phyloP scores from a whole-genome alignment of 1,284 basidiomycete species.

The Heliocybe sulcata region DNA sequence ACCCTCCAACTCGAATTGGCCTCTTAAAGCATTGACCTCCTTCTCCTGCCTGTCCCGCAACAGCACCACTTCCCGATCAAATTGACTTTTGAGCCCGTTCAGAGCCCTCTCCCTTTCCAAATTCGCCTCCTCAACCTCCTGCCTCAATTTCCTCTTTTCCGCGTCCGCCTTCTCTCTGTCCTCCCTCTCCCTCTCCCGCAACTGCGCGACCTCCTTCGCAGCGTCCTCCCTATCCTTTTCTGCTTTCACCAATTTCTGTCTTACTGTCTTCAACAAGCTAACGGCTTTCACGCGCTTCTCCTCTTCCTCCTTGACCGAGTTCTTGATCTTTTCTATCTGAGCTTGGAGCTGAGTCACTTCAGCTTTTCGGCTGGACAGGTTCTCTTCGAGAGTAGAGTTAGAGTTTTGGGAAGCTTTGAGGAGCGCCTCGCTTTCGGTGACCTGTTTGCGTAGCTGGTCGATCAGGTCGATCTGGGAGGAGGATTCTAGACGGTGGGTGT shows the following conservation, averaged over 20 bases:
- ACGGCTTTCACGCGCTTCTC: conserved; percentile 94
- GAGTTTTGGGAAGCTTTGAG: conserved; percentile 47
- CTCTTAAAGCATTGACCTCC: conserved; percentile 57
- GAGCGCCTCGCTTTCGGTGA: conserved; percentile 64
- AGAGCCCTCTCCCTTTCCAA: conserved; percentile 69
- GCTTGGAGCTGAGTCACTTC: conserved; percentile 49
- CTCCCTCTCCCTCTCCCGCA: conserved; percentile 52
- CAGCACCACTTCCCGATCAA: conserved; percentile 66
- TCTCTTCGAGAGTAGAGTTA: conserved; percentile 37
- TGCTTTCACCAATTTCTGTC: conserved; percentile 86
- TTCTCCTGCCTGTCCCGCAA: conserved; percentile 68
- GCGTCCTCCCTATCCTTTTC: conserved; percentile 88
- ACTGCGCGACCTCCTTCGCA: conserved; percentile 41
- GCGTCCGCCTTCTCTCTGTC: conserved; percentile 58
- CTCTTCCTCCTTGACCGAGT: conserved; percentile 80
- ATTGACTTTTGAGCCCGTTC: conserved; percentile 58
- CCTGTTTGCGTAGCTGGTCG: conserved; percentile 59
- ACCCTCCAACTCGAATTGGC: conserved; percentile 73
- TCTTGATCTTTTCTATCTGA: conserved; percentile 58
- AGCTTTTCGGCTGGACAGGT: conserved; percentile 37
- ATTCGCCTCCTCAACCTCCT: conserved; percentile 52
- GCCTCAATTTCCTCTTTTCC: conserved; percentile 49
- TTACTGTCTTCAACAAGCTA: conserved; percentile 83
- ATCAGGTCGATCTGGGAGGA: conserved; percentile 71
- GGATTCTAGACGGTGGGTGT: conserved; percentile 74